Evolutionary conservation across 164 flowering plant genomes (phyloP), one percentile per base, ranked within the genome.

Genomic region (Aristolochia contorta): DNA sequence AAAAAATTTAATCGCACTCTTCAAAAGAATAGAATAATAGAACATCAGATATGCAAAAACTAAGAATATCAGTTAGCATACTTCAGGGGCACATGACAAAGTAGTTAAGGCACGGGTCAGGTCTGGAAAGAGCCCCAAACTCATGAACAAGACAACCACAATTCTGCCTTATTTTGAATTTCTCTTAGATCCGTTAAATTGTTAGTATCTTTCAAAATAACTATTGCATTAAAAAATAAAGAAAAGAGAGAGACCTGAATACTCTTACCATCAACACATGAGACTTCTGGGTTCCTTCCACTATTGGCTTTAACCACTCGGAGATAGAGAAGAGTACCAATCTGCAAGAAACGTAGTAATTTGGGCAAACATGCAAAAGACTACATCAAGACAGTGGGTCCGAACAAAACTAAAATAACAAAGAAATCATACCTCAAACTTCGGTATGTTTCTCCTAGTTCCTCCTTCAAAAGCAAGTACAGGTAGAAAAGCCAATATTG

Each of bases 391-490:
- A 51, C 13, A 21, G 7, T 0, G 43, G 12, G 9, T 3, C 12
- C 9, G 7, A 10, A 37, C 10, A 37, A 37, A 7, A 0, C 43
- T 37, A 37, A 37, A 21, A 16, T 23, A 41, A 43, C 21, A 22
- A 24, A 22, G 9, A 20, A 5, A 54, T 32, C 57, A 53, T 74
- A 90, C 97, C 97, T 88, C 93, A 77, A 85, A 86, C 66, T 79
- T 93, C 15, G 99, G 99, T 70, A 88, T 84, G 69, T 93, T 93
- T 68, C 91, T 85, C 69, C 96, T 79, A 1, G 94, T 88, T 60
- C 94, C 97, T 57, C 99, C 99, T 81, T 93, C 99, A 86, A 93
- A 93, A 59, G 99, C 96, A 69, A 93, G 91, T 47, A 86, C 96
- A 22, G 99, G 99, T 59, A 93, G 71, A 75, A 77, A 78, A 27